A percentile compares a stretch with the other conserved stretches of the same genome.
Conservation (phyloP, 1,284 basidiomycete species). For the Ceratobasidium sp. region DNA sequence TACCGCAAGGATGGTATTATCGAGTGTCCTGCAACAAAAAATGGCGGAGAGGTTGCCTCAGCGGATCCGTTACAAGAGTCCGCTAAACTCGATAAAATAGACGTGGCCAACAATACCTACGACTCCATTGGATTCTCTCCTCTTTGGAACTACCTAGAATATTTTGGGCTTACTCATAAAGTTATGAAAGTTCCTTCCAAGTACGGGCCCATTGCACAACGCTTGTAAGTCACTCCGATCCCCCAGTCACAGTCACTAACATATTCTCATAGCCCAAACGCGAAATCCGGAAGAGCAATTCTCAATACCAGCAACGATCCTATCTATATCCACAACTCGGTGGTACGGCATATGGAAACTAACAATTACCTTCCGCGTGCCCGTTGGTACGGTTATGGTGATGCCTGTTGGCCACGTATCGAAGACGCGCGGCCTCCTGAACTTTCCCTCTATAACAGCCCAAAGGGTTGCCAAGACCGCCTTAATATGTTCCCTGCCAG, state of each 20-base stretch:
- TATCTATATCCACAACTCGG: constrained; percentile 31
- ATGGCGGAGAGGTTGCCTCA: constrained; percentile 1
- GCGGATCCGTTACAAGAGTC: constrained; percentile 15
- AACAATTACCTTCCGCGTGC: constrained; percentile 24
- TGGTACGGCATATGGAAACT: background rate
- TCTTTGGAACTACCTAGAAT: constrained; percentile 24
- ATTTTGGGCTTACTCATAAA: background rate
- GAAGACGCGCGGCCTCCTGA: constrained; percentile 7
- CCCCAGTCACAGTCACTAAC: background rate
- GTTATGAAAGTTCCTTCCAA: background rate
- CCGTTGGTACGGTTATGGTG: constrained; percentile 19
- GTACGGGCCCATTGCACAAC: background rate
- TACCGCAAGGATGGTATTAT: constrained; percentile 9
- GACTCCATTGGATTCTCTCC: constrained; percentile 30
- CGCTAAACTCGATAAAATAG: constrained; percentile 13
- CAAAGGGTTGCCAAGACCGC: too few species aligned
- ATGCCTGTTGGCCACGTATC: constrained; percentile 10
- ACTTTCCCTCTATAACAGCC: background rate
- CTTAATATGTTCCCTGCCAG: too few species aligned
- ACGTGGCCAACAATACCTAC: constrained; percentile 5
- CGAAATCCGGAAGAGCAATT: constrained; percentile 13
- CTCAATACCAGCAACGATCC: constrained; percentile 8
- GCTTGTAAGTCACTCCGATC: background rate
- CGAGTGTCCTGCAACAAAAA: background rate
- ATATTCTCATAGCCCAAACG: constrained; percentile 7